Evolutionary conservation across 495 filamentous ascomycete genomes (phyloP).

Genomic region (Tuber calosporum): DNA sequence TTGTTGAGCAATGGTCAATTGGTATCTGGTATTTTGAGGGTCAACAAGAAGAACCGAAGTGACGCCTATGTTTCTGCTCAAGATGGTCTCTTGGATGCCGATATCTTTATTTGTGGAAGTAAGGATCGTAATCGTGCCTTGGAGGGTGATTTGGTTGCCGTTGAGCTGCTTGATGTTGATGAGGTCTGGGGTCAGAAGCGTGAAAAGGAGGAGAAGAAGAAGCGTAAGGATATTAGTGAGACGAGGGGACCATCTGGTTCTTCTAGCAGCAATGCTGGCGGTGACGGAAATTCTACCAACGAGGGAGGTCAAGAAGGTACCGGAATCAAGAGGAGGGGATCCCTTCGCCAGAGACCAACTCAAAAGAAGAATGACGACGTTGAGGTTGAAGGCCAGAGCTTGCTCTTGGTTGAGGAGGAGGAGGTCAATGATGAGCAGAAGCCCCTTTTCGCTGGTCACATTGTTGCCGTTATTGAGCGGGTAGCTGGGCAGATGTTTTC

Average conservation of each 20-base stretch:
- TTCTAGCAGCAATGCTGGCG: constrained; percentile 60
- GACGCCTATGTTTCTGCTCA: constrained; percentile 94
- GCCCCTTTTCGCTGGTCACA: constrained; percentile 90
- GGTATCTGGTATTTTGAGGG: constrained; percentile 89
- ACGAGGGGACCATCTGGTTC: constrained; percentile 66
- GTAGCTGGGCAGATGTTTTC: constrained; percentile 99
- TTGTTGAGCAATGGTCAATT: constrained; percentile 86
- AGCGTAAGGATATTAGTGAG: constrained; percentile 96
- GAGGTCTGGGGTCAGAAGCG: constrained; percentile 98
- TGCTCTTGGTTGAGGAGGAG: constrained; percentile 93
- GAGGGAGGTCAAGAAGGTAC: constrained; percentile 51
- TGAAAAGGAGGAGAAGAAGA: constrained; percentile 99
- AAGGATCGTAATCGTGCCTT: constrained; percentile 95
- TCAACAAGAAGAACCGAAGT: constrained; percentile 99
- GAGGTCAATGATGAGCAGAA: constrained; percentile 98
- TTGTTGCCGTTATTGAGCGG: constrained; percentile 94
- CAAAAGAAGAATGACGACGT: constrained; percentile 99
- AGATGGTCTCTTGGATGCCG: constrained; percentile 79
- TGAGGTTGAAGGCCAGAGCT: constrained; percentile 94
- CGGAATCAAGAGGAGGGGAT: constrained; percentile 84
- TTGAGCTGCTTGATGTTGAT: constrained; percentile 94
- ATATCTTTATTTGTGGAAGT: constrained; percentile 99
- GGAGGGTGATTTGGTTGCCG: constrained; percentile 89
- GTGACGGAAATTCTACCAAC: constrained; percentile 58
- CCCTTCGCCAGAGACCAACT: constrained; percentile 89